Evolutionary conservation across 352 stramenopile genomes (phyloP), one percentile per base, ranked within the genome.

Genomic region (Aphanomyces astaci): DNA sequence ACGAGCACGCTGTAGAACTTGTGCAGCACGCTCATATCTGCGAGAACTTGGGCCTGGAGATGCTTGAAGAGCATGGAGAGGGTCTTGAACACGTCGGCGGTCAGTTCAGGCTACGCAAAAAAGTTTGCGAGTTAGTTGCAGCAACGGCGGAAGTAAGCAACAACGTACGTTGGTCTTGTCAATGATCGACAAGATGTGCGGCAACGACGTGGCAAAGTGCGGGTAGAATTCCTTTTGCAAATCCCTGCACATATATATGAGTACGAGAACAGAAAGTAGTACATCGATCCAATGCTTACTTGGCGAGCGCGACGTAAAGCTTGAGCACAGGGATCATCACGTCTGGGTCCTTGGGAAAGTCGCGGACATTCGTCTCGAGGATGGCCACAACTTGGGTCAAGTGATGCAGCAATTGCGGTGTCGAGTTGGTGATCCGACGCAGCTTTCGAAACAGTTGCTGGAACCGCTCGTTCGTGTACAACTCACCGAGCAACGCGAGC

Each of bases 11-110:
- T 94, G 76, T 96, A 97, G 74, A 81, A 96, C 64, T 91, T 84
- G 76, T 95, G 87, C 27, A 97, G 80, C n/a, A 86, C 79, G 27
- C 91, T 84, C 83, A 97, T 96, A 66, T 97, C 84, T 45, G 87
- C 80, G 7, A 94, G 73, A 32, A 97, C 75, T 53, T 94, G 82
- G 51, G 84, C 75, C 48, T 86, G 80, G 53, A 97, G 72, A 75
- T 91, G 88, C 65, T 78, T 92, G 71, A 97, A 97, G 31, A 96
- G 77, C 80, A 94, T 92, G 28, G 87, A 86, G 19, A 97, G 77
- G 45, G 89, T 94, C 75, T 95, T 94, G 72, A 97, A 97, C 64
- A 95, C 88, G 56, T 94, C 82, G 4, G 87, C 93, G 48, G 86
- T 97, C 25, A 94, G 70, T 54, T 97, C 89, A 0, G 89, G 89